Evolutionary conservation across 208 protist genomes (phyloP).

Genomic region (Herpetomonas tarakana): DNA sequence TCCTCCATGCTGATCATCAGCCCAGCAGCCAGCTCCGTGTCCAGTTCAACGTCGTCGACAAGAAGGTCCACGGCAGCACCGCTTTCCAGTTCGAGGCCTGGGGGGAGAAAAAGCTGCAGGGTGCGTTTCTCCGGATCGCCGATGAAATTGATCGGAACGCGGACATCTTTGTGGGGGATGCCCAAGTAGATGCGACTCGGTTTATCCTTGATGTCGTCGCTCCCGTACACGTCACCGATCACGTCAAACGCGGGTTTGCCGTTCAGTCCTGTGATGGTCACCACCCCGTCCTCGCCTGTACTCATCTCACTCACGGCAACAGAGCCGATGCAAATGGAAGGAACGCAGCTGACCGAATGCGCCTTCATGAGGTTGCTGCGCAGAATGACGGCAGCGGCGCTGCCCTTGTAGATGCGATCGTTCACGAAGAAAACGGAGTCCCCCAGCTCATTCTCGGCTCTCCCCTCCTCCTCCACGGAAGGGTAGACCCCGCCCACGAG

Average conservation of each 20-base stretch:
- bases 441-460: conserved; percentile 23
- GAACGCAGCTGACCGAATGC: conserved; percentile 56
- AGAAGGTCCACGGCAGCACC: conserved; percentile 54
- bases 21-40: conserved; percentile 69
- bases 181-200: conserved; percentile 68
- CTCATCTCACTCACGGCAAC: conserved; percentile 32
- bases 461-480: conserved; percentile 24
- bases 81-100: conserved; percentile 18
- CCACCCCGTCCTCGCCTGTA: conserved; percentile 32
- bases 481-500: conserved; percentile 77
- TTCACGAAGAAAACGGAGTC: conserved; percentile 85
- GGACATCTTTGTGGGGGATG: conserved; percentile 36
- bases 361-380: conserved; percentile 65
- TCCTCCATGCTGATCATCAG: conserved; percentile 61
- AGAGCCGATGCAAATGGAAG: conserved; percentile 62
- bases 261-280: conserved; percentile 40
- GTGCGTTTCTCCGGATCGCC: conserved; percentile 50
- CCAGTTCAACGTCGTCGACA: conserved; percentile 81
- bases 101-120: conserved; percentile 40
- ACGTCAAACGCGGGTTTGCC: conserved; percentile 50
- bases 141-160: conserved; percentile 67
- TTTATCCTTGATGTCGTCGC: conserved; percentile 55
- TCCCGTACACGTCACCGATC: conserved; percentile 56
- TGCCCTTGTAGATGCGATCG: conserved; percentile 76
- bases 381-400: conserved; percentile 65